phyloP scores from a whole-genome alignment of 192 early-diverging fungal genomes.

The Rhizoclosmatium sp. region DNA sequence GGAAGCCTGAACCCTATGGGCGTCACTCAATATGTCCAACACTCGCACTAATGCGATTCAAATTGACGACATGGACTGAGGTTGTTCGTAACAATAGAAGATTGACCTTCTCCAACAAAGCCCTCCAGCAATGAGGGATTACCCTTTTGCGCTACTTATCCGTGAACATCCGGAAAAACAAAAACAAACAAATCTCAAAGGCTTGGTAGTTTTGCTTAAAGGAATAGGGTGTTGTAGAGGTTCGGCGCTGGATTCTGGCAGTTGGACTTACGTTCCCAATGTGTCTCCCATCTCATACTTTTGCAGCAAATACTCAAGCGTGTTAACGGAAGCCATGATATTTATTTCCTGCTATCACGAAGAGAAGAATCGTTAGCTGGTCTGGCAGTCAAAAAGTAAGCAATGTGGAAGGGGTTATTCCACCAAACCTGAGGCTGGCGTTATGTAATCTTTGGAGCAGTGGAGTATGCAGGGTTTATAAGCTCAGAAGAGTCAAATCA shows the following conservation, averaged over 20 bases:
- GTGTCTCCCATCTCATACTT: slow-evolving; percentile 56
- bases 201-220: too few relatives aligned
- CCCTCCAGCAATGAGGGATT: neutral
- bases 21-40: too few relatives aligned
- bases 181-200: too few relatives aligned
- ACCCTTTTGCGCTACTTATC: neutral
- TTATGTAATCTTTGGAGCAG: neutral
- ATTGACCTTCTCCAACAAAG: neutral
- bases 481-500: too few relatives aligned
- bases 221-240: too few relatives aligned
- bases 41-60: too few relatives aligned
- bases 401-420: neutral
- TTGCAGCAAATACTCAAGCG: slow-evolving; percentile 33
- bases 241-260: too few relatives aligned
- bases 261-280: slow-evolving; percentile 54
- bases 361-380: neutral
- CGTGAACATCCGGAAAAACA: too few relatives aligned
- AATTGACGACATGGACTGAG: too few relatives aligned
- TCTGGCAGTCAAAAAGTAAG: neutral
- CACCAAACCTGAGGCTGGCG: neutral
- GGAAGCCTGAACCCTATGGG: neutral
- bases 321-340: slow-evolving; percentile 23
- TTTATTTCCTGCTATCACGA: neutral
- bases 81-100: neutral
- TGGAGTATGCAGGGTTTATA: neutral